phyloP scores from a whole-genome alignment of 164 flowering plant genomes.

The Hamamelis virginiana region DNA sequence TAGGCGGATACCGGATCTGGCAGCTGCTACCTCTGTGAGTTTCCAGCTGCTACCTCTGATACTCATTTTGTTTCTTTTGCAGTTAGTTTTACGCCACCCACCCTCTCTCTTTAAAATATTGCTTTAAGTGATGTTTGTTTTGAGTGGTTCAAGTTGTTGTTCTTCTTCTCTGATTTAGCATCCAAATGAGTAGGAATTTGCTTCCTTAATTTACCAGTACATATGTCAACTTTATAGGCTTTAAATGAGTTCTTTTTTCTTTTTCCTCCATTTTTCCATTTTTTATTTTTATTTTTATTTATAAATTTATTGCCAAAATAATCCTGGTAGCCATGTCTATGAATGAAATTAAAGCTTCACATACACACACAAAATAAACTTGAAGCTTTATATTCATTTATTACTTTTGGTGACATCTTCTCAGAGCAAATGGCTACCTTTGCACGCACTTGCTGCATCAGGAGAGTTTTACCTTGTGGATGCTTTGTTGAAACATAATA shows the following conservation, averaged over 20 bases:
- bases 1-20: conserved; percentile 61
- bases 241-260: too few relatives aligned
- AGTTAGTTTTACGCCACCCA: neutral
- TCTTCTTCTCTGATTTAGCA: too few relatives aligned
- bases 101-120: neutral
- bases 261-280: too few relatives aligned
- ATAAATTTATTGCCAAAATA: neutral
- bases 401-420: conserved; percentile 7
- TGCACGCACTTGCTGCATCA: conserved; percentile 85
- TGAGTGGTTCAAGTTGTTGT: neutral
- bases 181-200: too few relatives aligned
- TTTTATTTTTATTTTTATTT: too few relatives aligned
- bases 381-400: neutral
- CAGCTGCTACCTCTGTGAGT: conserved; percentile 83
- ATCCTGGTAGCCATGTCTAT: neutral
- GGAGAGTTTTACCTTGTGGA: conserved; percentile 81
- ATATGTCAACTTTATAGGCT: too few relatives aligned
- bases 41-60: conserved; percentile 1
- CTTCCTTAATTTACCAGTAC: too few relatives aligned
- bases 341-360: neutral
- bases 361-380: neutral
- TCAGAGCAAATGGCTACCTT: conserved; percentile 87
- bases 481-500: conserved; percentile 71
- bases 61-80: neutral
- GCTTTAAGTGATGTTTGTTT: neutral